These are phyloP conservation scores for Solanum sejunctum DNA, from an alignment of 257 asterid genomes.

Conservation along the genomic window DNA sequence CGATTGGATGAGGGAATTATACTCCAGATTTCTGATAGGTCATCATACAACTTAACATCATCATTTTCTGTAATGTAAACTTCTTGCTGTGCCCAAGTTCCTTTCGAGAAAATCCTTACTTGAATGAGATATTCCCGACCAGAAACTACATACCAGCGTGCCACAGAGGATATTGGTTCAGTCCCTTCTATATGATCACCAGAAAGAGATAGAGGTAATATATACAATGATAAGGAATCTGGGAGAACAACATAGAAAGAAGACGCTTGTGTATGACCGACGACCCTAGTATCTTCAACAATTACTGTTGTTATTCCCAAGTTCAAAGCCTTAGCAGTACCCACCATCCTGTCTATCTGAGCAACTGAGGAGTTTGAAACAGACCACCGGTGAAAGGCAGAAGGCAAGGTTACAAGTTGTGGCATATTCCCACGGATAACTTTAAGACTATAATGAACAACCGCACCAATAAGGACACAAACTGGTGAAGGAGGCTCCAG, in stretches of 20 bases:
- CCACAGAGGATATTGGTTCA: slow-evolving; percentile 37
- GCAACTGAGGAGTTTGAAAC: slow-evolving; percentile 71
- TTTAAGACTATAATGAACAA: slow-evolving; percentile 54
- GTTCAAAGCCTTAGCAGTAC: slow-evolving; percentile 47
- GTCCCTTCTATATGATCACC: slow-evolving; percentile 37
- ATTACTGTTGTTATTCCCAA: slow-evolving; percentile 56
- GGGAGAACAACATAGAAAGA: slow-evolving; percentile 80
- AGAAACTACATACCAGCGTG: slow-evolving; percentile 75
- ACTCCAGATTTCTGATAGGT: slow-evolving; percentile 50
- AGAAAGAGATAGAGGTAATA: slow-evolving; percentile 47
- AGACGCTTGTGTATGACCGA: slow-evolving; percentile 68
- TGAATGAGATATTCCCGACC: slow-evolving; percentile 60
- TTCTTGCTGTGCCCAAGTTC: slow-evolving; percentile 50
- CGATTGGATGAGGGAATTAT: slow-evolving; percentile 46
- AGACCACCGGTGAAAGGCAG: slow-evolving; percentile 72
- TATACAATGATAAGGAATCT: slow-evolving; percentile 44
- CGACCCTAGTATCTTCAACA: slow-evolving; percentile 84
- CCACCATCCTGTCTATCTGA: slow-evolving; percentile 43
- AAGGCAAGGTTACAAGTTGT: slow-evolving; percentile 57
- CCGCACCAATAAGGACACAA: slow-evolving; percentile 66
- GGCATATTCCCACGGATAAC: slow-evolving; percentile 65
- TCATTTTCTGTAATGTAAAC: slow-evolving; percentile 65
- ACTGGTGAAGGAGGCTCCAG: slow-evolving; percentile 88
- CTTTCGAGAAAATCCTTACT: slow-evolving; percentile 57
- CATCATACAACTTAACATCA: slow-evolving; percentile 45